Evolutionary conservation across 2,329 filamentous ascomycete genomes (phyloP), one percentile per base, ranked within the genome.

Genomic region (Arachnopeziza araneosa): DNA sequence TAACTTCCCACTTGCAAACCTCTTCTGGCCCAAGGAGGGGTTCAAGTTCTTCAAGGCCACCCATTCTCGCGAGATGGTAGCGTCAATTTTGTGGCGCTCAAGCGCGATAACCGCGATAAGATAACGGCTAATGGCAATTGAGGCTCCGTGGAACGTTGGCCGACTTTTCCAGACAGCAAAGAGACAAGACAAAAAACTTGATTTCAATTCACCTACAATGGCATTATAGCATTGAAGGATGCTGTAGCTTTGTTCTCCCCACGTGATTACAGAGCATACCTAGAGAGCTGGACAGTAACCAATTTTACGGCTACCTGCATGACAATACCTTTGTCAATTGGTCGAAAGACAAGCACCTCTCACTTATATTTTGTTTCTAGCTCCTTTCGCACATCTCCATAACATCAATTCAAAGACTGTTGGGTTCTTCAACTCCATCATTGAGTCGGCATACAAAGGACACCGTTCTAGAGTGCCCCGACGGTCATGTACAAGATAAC

Each of bases 241-340:
- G 5, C 10, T 14, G 36, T 12, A 14, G 17, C 17, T 44, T 14
- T 44, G 10, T 4, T 19, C 36, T 44, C 2, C 17, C 4, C 36
- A 44, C 36, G 12, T 44, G 36, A 44, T 14, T 44, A 14, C 17
- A 44, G 17, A 44, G 36, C 36, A 8, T 19, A 14, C 6, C 36
- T 12, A 3, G 3, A 44, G 6, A 14, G 36, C 36, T 12, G 2
- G 3, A 44, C 17, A 19, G 36, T 3, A 14, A 44, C 3, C 17
- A 44, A 19, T 19, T 44, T 14, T 14, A 50, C 61, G 61, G 61
- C 50, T 59, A 32, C 59, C 22, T 61, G 59, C 61, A 63, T 61
- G 54, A 61, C 61, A 63, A 61, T 54, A 51, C 22, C 59, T 58
- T 63, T 63, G 55, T 63, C 54, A 26, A 32, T 48, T 51, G 53